phyloP scores from a whole-genome alignment of 2,329 filamentous ascomycete genomes.

The Claviceps digitariae region DNA sequence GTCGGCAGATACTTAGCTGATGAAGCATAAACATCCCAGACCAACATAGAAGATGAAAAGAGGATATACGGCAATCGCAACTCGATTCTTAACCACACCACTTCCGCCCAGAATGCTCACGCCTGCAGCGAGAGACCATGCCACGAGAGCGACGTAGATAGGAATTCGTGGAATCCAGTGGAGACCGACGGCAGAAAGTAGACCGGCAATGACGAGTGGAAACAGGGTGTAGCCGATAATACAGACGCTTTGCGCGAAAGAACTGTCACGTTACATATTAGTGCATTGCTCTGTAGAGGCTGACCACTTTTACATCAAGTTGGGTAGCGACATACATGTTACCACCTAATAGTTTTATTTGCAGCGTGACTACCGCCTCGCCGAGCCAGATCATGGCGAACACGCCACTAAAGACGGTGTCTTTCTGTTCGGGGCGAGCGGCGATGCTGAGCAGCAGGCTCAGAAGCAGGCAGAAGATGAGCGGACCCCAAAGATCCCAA shows the following conservation, averaged over 20 bases:
- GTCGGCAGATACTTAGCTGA: conserved; percentile 48
- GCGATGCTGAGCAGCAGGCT: conserved; percentile 79
- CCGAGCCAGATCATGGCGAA: conserved; percentile 97
- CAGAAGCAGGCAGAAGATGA: conserved; percentile 84
- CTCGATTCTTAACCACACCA: conserved; percentile 87
- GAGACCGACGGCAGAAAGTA: conserved; percentile 73
- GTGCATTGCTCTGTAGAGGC: not conserved
- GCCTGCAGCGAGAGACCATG: conserved; percentile 88
- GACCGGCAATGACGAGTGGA: conserved; percentile 81
- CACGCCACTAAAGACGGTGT: conserved; percentile 85
- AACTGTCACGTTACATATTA: conserved; percentile 38
- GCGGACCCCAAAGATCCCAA: conserved; percentile 96
- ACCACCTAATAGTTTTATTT: conserved; percentile 91
- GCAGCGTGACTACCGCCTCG: conserved; percentile 90
- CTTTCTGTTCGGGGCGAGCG: conserved; percentile 66
- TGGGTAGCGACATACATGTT: conserved; percentile 63
- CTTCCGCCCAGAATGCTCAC: conserved; percentile 93
- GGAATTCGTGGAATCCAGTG: conserved; percentile 75
- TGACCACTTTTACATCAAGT: not conserved
- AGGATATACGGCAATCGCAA: conserved; percentile 87
- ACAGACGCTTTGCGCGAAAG: conserved; percentile 93
- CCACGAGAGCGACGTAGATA: conserved; percentile 75
- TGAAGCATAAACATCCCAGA: conserved; percentile 90
- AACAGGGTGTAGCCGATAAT: conserved; percentile 98
- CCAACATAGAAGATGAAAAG: conserved; percentile 91